Base-by-base conservation (phyloP, 2,329 filamentous ascomycete species). In the Coleophoma cylindrospora region DNA sequence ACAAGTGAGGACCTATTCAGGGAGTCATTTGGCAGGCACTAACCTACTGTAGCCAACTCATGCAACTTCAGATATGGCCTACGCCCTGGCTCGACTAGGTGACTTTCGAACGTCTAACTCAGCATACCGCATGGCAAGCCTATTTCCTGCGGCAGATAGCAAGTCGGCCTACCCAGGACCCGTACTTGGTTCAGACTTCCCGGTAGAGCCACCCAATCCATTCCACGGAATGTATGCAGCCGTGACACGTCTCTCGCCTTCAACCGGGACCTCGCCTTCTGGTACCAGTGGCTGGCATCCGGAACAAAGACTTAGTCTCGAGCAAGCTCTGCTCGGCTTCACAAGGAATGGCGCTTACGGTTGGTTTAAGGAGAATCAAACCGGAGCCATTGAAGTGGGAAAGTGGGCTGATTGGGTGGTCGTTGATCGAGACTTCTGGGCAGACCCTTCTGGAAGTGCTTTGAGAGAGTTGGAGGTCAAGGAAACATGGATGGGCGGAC, bases 381-480 rank as follows among this genome's bases (percentile, higher is more conserved):
- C 80, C 1, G 84, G 84, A 0, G 70, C 77, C 1, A 84, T 88
- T 32, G 66, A 72, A 48, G 64, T 71, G n/a, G 83, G 81, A 0
- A 80, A 78, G 1, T 80, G 80, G 62, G 85, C 84, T 0, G 85
- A 88, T 64, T 88, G 83, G 84, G 72, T 88, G 4, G 83, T 89
- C n/a, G 65, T 88, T 12, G 83, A 87, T 54, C 63, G 70, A 53
- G 75, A 79, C 41, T 60, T 86, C 0, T 75, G 78, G 48, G 68
- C 60, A 0, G 64, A 78, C 33, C 68, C 72, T 14, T 51, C 32
- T 11, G 52, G 77, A 2, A 80, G 84, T 51, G 70, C 71, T 12
- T 57, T 87, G 48, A 74, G 80, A 21, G 68, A 67, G 4, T 60
- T 84, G 8, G 72, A 66, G 45, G 83, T 88, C 2, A 72, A 68